Evolutionary conservation across 495 filamentous ascomycete genomes (phyloP), one percentile per base, ranked within the genome.

Genomic region (Aspergillus wentii): DNA sequence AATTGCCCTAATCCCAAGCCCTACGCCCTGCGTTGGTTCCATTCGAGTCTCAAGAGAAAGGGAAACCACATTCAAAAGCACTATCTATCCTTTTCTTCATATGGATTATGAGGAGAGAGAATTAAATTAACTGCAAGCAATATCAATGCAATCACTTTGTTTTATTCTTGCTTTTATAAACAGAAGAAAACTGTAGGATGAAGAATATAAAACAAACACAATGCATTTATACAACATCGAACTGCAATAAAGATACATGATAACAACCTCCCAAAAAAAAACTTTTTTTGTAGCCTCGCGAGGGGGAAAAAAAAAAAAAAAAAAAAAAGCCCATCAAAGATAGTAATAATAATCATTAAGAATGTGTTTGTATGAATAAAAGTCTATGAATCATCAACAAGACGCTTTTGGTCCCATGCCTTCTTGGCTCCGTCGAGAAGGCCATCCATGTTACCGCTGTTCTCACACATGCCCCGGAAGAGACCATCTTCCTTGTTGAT

Each of bases 381-480:
- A 33, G 7, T 18, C 16, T 51, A 69, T 35, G 57, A 67, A 39
- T 66, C 71, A 59, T 77, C 72, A 20, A 76, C 72, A 25, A 76
- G 61, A 40, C 65, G 72, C 51, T 68, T 73, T 40, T 63, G 64
- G 7, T 75, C 62, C 64, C 64, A 80, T 18, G 83, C 80, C 56
- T 82, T 85, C 70, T 85, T 91, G 3, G 92, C 90, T 18, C 81
- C 80, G 39, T 79, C 78, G 30, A 76, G 46, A 34, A 99, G 63
- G 13, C 53, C 54, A 1, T 86, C 88, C 48, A 92, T 70, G 43
- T 97, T 89, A 0, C 90, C 92, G 56, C 85, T 95, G 66, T 81
- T 95, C 56, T 94, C 88, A 49, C 92, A 99, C 92, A 99, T 97
- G 33, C 80, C 74, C 45, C 76, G 76, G 69, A 99, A 99, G 16